A percentile compares a stretch with the other conserved stretches of the same genome.
Conservation (phyloP, 495 filamentous ascomycete species). For the Acidomyces sp. region DNA sequence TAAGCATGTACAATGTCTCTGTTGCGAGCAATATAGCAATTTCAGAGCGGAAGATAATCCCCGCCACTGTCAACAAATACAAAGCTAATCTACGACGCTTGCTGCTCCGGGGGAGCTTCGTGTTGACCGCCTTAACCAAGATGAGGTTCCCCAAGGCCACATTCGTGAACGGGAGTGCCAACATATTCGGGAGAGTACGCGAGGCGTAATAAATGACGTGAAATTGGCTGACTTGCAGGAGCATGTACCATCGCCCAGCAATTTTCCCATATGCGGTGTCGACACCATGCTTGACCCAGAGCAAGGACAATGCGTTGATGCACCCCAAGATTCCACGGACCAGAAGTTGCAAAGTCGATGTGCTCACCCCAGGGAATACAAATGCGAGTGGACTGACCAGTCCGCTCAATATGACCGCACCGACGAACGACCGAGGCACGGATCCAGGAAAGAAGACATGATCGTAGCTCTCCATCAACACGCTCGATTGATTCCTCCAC, state of each 20-base stretch:
- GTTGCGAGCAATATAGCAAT: slow-evolving; percentile 64
- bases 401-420: slow-evolving; percentile 58
- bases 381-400: slow-evolving; percentile 41
- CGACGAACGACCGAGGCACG: slow-evolving; percentile 82
- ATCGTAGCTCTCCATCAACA: slow-evolving; percentile 55
- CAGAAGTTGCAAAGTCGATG: slow-evolving; percentile 34
- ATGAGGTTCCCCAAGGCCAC: slow-evolving; percentile 56
- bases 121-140: slow-evolving; percentile 30
- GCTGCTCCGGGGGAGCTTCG: slow-evolving; percentile 19
- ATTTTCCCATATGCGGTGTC: slow-evolving; percentile 53
- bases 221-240: slow-evolving; percentile 79
- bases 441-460: slow-evolving; percentile 84
- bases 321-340: slow-evolving; percentile 70
- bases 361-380: slow-evolving; percentile 23
- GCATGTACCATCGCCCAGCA: slow-evolving; percentile 66
- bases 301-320: slow-evolving; percentile 56
- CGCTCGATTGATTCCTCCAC: slow-evolving; percentile 33
- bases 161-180: slow-evolving; percentile 73
- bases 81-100: slow-evolving; percentile 39
- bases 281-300: slow-evolving; percentile 50
- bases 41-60: slow-evolving; percentile 80
- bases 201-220: slow-evolving; percentile 91
- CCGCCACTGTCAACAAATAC: slow-evolving; percentile 64
- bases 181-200: slow-evolving; percentile 88
- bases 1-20: slow-evolving; percentile 44